Percentiles rank a stretch among this genome's conserved stretches.
Evolutionary conservation across 2,329 filamentous ascomycete genomes (phyloP).

Genomic region (Neofusicoccum laricinum): DNA sequence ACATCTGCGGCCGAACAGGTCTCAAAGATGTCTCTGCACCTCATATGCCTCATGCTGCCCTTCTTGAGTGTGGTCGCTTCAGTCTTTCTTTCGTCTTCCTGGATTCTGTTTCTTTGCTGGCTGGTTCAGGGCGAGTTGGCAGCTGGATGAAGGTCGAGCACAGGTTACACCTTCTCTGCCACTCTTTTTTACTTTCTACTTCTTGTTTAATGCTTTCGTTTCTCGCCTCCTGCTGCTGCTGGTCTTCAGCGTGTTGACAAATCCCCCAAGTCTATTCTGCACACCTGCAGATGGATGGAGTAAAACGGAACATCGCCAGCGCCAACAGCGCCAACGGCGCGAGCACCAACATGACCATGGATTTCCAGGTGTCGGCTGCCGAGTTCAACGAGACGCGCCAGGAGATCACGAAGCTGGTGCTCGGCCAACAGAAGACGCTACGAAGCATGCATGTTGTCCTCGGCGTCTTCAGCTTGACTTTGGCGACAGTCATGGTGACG

Average conservation of each 20-base stretch:
- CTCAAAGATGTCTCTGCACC: conserved; percentile 2
- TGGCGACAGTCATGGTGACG: conserved; percentile 33
- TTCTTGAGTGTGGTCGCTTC: background rate
- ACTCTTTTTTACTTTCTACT: conserved; percentile 11
- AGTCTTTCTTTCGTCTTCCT: conserved; percentile 11
- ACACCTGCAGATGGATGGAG: conserved; percentile 3
- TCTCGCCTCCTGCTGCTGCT: conserved; percentile 3
- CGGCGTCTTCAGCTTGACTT: conserved; percentile 36
- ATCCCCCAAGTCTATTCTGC: background rate
- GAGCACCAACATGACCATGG: background rate
- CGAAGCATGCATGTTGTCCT: conserved; percentile 39
- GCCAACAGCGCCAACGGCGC: background rate
- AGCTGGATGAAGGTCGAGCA: conserved; percentile 14
- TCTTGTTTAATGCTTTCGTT: conserved; percentile 15
- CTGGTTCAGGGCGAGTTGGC: conserved; percentile 15
- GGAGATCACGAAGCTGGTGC: conserved; percentile 24
- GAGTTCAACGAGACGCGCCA: background rate
- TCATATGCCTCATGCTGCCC: conserved; percentile 15
- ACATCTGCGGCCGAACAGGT: conserved; percentile 8
- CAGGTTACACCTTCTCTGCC: conserved; percentile 8
- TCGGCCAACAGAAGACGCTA: conserved; percentile 36
- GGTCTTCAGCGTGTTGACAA: conserved; percentile 10
- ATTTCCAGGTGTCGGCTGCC: conserved; percentile 1
- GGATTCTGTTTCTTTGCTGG: conserved; percentile 12
- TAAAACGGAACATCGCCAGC: background rate